Base-by-base conservation (phyloP, 2,329 filamentous ascomycete species). In the Ophiocordyceps camponoti-floridani region DNA sequence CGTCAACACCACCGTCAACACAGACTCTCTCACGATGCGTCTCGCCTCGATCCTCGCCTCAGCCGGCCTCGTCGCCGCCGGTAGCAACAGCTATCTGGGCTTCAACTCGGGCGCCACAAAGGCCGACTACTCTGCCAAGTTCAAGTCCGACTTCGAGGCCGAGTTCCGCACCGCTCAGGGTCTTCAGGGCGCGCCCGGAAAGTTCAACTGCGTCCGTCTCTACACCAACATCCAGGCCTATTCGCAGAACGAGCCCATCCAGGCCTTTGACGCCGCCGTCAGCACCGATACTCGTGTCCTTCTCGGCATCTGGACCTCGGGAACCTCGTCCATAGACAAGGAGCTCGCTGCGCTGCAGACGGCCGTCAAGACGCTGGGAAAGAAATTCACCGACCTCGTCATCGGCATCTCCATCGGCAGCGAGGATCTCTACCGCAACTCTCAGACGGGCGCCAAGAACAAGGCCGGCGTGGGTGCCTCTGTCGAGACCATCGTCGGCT, bases 181-280 rank as follows among this genome's bases (percentile, higher is more conserved):
- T 48, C 58, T 63, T 10, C 51, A 55, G 41, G 48, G 47, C 33
- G 51, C 71, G 26, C 72, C 73, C 10, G 71, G 72, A 47, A 62
- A 61, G 51, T 78, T 77, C 65, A 73, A 68, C 53, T 64, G 71
- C 47, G 69, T 77, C 51, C 73, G 77, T 44, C 66, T 81, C 30
- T 82, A 84, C 68, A 83, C 80, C 58, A 78, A 75, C 66, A 75
- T 79, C 57, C 72, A 75, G 60, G 70, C 70, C 55, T 66, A 75
- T 61, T 67, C 79, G 56, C 72, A 84, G 66, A 72, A 75, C 53
- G 82, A 89, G 61, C 87, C 86, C 44, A 68, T 94, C 56, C 68
- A 85, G 67, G 87, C 87, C 40, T 75, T 89, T 64, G 83, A 85
- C 64, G 79, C 79, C 33, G 78, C 79, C 53, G 66, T 79, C 41